phyloP scores from a whole-genome alignment of 257 asterid genomes.

The Nicotiana paniculata region DNA sequence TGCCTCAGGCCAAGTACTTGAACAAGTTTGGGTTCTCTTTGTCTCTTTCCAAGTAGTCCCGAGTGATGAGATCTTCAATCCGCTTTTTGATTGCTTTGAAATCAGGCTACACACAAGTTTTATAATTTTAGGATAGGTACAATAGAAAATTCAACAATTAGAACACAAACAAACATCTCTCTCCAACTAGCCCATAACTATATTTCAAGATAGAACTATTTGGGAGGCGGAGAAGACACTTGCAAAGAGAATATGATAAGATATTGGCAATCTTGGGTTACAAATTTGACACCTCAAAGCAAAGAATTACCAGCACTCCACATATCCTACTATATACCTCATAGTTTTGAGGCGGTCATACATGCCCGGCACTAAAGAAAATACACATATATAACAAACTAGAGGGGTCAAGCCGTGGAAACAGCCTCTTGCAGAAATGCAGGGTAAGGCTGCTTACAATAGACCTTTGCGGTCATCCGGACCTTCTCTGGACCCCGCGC shows the following conservation, averaged over 20 bases:
- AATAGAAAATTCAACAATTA: neutral
- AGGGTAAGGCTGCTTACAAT: too few species aligned
- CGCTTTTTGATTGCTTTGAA: conserved; percentile 44
- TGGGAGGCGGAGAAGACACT: neutral
- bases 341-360: neutral
- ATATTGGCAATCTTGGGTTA: neutral
- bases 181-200: neutral
- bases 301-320: neutral
- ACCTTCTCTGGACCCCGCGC: too few species aligned
- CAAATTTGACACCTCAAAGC: neutral
- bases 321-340: neutral
- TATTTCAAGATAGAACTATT: neutral
- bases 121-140: neutral
- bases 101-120: conserved; percentile 39
- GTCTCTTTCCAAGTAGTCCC: conserved; percentile 53
- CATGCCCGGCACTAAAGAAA: neutral
- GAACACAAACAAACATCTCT: neutral
- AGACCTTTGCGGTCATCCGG: too few species aligned
- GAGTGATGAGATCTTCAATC: conserved; percentile 43
- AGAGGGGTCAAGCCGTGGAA: neutral
- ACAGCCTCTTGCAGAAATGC: too few species aligned
- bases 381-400: neutral
- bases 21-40: conserved; percentile 30
- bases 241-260: neutral
- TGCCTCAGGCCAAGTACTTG: conserved; percentile 39